phyloP scores from a whole-genome alignment of 164 flowering plant genomes.

The Nelumbo lutea region DNA sequence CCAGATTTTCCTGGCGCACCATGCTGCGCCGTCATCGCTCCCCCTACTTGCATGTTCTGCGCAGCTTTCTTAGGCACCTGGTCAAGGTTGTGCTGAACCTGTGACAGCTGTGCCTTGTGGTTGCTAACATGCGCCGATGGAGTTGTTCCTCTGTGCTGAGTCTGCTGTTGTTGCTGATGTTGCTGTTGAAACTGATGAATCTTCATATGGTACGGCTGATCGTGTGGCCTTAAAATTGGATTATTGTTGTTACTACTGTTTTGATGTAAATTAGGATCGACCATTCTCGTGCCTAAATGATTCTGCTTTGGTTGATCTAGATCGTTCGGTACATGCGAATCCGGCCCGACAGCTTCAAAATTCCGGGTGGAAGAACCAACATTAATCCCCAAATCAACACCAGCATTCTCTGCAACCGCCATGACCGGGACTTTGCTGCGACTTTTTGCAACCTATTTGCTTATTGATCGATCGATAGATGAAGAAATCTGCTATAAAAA shows the following conservation, averaged over 20 bases:
- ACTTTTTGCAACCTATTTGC: neutral
- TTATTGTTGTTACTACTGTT: neutral
- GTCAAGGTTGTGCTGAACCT: slow-evolving; percentile 9
- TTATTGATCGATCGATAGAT: neutral
- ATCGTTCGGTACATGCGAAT: slow-evolving; percentile 14
- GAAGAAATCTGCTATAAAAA: neutral
- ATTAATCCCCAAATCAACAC: slow-evolving; percentile 28
- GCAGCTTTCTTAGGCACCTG: slow-evolving; percentile 5
- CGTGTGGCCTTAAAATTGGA: slow-evolving; percentile 6
- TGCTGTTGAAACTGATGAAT: slow-evolving; percentile 19
- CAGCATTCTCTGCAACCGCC: slow-evolving; percentile 63
- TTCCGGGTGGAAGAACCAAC: slow-evolving; percentile 28
- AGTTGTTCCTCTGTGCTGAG: neutral
- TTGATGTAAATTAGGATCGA: slow-evolving; percentile 13
- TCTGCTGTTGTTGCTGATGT: neutral
- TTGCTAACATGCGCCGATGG: slow-evolving; percentile 7
- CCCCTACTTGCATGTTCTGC: slow-evolving; percentile 8
- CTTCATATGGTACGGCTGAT: slow-evolving; percentile 22
- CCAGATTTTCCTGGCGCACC: neutral
- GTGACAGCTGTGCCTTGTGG: slow-evolving; percentile 10
- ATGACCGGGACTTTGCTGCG: slow-evolving; percentile 21
- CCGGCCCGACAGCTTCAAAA: slow-evolving; percentile 21
- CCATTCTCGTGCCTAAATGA: slow-evolving; percentile 10
- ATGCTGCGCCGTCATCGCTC: neutral
- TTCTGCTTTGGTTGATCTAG: slow-evolving; percentile 21